These are phyloP conservation scores for Venturia effusa DNA, from an alignment of 2,329 filamentous ascomycete species.

Conservation along the genomic window DNA sequence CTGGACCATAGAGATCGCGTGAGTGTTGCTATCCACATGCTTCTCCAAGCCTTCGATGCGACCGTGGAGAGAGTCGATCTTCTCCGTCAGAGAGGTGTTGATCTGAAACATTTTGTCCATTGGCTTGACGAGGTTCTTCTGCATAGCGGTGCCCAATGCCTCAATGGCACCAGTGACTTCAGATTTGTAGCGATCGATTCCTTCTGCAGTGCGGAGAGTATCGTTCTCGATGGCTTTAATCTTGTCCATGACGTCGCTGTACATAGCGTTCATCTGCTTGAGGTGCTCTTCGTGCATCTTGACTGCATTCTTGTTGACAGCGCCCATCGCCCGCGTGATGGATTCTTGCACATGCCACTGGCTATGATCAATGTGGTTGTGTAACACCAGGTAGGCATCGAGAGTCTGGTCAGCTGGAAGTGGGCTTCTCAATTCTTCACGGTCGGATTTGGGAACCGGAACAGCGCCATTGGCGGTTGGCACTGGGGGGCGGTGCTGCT, in stretches of 20 bases:
- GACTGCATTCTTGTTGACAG: background rate
- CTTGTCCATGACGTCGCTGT: background rate
- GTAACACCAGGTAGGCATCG: constrained; percentile 5
- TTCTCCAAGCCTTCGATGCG: background rate
- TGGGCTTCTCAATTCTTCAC: background rate
- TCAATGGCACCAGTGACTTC: background rate
- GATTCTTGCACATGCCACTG: background rate
- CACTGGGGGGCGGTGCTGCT: background rate
- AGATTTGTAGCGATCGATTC: background rate
- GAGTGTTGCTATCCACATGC: background rate
- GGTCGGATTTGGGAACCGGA: background rate
- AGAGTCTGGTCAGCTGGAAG: constrained; percentile 3
- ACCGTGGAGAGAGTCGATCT: background rate
- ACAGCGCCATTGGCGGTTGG: background rate
- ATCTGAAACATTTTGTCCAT: background rate
- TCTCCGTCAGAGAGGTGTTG: background rate
- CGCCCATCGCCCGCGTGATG: background rate
- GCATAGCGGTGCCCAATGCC: background rate
- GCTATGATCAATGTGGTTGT: constrained; percentile 5
- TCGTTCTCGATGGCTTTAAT: background rate
- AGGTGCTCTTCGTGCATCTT: background rate
- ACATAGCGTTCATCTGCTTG: background rate
- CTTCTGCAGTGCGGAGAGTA: background rate
- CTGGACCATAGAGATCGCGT: background rate
- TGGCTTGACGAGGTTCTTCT: background rate